Percentiles rank a stretch among this genome's conserved stretches.
Conservation (phyloP, 2,329 filamentous ascomycete genomes). For the Sarocladium strictum region DNA sequence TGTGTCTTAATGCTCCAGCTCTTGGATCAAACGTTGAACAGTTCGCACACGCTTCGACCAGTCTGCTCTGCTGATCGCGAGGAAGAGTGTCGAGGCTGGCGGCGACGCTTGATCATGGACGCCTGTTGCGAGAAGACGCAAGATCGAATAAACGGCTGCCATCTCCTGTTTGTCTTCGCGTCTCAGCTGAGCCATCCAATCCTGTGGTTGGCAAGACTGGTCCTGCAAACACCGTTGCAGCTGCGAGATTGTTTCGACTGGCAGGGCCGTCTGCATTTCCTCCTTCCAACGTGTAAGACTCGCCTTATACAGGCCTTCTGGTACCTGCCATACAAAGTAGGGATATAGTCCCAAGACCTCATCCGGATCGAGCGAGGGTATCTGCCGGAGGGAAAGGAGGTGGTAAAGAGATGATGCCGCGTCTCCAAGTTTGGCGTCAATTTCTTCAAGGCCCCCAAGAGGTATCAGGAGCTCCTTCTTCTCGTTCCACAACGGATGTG, state of each 20-base stretch:
- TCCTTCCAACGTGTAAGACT: background rate
- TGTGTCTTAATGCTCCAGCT: background rate
- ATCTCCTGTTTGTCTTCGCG: background rate
- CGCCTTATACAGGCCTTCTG: background rate
- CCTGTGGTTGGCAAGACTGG: background rate
- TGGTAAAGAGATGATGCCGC: background rate
- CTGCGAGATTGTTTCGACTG: background rate
- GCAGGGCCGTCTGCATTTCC: background rate
- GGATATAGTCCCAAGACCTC: background rate
- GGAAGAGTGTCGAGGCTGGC: background rate
- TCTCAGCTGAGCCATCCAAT: background rate
- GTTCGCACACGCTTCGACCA: background rate
- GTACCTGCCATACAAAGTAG: conserved; percentile 3
- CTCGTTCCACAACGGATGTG: background rate
- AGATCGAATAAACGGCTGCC: background rate
- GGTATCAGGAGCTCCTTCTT: background rate
- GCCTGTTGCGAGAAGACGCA: conserved; percentile 1
- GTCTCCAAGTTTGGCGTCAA: background rate
- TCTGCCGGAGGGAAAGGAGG: background rate
- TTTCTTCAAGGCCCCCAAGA: background rate
- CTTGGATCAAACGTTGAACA: background rate
- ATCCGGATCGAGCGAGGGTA: background rate
- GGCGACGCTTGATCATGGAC: conserved; percentile 1
- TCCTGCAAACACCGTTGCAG: background rate
- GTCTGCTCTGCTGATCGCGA: background rate